A percentile compares a stretch with the other conserved stretches of the same genome.
Conservation (phyloP, 805 yeast genomes). For the Myxozyma monticola region DNA sequence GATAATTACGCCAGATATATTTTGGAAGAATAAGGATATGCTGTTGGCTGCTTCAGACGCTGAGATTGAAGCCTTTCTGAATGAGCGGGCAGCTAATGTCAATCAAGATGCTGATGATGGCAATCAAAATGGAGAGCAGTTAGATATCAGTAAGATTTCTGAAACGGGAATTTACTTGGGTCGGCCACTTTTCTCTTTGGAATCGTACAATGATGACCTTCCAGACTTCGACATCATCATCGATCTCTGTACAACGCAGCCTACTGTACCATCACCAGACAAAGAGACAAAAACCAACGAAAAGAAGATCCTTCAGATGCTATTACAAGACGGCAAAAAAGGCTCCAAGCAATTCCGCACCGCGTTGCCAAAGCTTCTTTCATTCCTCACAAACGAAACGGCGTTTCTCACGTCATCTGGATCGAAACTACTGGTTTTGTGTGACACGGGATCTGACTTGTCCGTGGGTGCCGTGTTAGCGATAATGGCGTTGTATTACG, state of each 20-base stretch:
- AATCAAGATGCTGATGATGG: background rate
- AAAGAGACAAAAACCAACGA: background rate
- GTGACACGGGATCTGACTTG: slow-evolving; percentile 67
- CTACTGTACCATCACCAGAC: slow-evolving; percentile 1
- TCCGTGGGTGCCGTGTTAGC: slow-evolving; percentile 61
- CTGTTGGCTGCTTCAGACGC: slow-evolving; percentile 31
- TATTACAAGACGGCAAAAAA: slow-evolving; percentile 49
- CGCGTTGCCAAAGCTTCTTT: slow-evolving; percentile 47
- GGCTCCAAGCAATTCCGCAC: slow-evolving; percentile 64
- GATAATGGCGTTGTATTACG: slow-evolving; percentile 50
- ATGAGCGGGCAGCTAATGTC: too few species aligned
- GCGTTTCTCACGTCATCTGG: background rate
- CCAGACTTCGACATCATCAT: slow-evolving; percentile 20
- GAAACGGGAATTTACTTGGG: slow-evolving; percentile 25
- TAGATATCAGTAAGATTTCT: slow-evolving; percentile 15
- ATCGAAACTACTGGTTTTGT: slow-evolving; percentile 48
- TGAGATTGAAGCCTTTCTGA: slow-evolving; percentile 32
- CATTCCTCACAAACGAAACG: slow-evolving; percentile 26
- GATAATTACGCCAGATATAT: slow-evolving; percentile 53
- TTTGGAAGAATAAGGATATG: slow-evolving; percentile 52
- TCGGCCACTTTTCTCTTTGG: background rate
- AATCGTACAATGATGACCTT: background rate
- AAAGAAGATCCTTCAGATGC: slow-evolving; percentile 4
- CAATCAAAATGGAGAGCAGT: background rate
- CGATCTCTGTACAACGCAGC: slow-evolving; percentile 25